phyloP scores from a whole-genome alignment of 78 protist species.

The Bodo saltans region DNA sequence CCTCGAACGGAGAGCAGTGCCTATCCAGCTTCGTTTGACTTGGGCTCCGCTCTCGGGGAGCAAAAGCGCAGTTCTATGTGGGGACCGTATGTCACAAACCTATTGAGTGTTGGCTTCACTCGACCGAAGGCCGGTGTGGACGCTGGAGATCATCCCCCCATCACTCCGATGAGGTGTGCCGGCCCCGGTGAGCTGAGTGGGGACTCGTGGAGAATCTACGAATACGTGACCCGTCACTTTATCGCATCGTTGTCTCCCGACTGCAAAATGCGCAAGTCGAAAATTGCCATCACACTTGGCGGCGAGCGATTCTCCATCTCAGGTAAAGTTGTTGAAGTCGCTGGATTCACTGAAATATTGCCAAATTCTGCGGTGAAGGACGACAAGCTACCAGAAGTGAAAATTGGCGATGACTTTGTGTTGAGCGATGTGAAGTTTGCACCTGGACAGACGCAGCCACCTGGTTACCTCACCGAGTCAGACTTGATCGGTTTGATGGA shows the following conservation, averaged over 20 bases:
- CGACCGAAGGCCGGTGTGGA: slow-evolving; percentile 19
- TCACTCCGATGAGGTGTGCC: slow-evolving; percentile 47
- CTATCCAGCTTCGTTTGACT: slow-evolving; percentile 31
- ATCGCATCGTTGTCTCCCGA: slow-evolving; percentile 50
- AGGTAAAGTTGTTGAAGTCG: slow-evolving; percentile 26
- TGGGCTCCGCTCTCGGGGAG: slow-evolving; percentile 9
- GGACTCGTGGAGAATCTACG: slow-evolving; percentile 50
- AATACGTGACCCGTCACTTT: slow-evolving; percentile 33
- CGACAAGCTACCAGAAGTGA: slow-evolving; percentile 62
- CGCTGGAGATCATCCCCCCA: slow-evolving; percentile 75
- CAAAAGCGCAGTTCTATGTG: neutral
- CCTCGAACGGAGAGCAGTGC: slow-evolving; percentile 87
- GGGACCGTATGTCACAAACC: slow-evolving; percentile 11
- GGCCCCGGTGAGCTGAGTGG: slow-evolving; percentile 4
- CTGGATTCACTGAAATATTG: slow-evolving; percentile 70
- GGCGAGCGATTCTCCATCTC: slow-evolving; percentile 66
- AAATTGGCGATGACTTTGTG: slow-evolving; percentile 57
- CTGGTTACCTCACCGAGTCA: slow-evolving; percentile 81
- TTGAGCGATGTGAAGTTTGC: slow-evolving; percentile 53
- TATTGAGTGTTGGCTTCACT: neutral
- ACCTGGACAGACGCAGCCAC: slow-evolving; percentile 84
- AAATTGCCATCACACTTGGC: slow-evolving; percentile 89
- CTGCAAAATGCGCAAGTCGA: slow-evolving; percentile 54
- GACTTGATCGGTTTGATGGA: slow-evolving; percentile 94
- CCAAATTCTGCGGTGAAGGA: slow-evolving; percentile 74